A percentile compares a stretch with the other conserved stretches of the same genome.
Conservation (phyloP, 2,329 filamentous ascomycete genomes). For the Eutypa lata region DNA sequence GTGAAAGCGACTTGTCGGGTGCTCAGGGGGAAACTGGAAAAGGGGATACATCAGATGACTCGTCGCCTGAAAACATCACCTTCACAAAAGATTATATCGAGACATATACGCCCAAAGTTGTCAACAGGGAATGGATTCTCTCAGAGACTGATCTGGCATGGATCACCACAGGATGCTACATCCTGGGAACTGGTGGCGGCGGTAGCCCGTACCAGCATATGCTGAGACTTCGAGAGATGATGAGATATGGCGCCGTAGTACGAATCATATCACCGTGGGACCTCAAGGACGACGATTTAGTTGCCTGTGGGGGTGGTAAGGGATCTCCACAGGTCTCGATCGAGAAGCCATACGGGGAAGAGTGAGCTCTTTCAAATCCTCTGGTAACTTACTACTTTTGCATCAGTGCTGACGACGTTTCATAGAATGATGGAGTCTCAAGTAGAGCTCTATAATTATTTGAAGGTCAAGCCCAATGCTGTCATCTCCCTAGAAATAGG, state of each 20-base stretch:
- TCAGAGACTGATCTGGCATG: slow-evolving; percentile 53
- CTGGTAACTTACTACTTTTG: background rate
- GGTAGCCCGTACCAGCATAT: slow-evolving; percentile 49
- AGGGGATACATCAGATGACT: slow-evolving; percentile 17
- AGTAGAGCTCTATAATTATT: slow-evolving; percentile 47
- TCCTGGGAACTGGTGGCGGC: slow-evolving; percentile 56
- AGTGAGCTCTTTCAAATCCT: slow-evolving; percentile 32
- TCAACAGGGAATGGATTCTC: slow-evolving; percentile 49
- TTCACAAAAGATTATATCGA: slow-evolving; percentile 26
- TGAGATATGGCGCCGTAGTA: slow-evolving; percentile 44
- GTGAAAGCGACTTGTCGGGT: background rate
- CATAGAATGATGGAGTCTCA: slow-evolving; percentile 39
- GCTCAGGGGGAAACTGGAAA: background rate
- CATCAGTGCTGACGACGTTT: background rate
- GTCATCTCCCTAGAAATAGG: slow-evolving; percentile 62
- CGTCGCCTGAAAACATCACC: slow-evolving; percentile 1
- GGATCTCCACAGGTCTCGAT: slow-evolving; percentile 56
- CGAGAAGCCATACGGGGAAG: slow-evolving; percentile 54
- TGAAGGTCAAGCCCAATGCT: slow-evolving; percentile 45
- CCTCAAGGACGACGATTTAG: slow-evolving; percentile 43
- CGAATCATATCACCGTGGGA: slow-evolving; percentile 46
- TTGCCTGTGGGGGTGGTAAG: slow-evolving; percentile 52
- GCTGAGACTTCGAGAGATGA: slow-evolving; percentile 45
- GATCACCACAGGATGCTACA: slow-evolving; percentile 54
- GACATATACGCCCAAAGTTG: slow-evolving; percentile 43